Conservation (phyloP, 148 eudicot species). For the Linanthus parryae region DNA sequence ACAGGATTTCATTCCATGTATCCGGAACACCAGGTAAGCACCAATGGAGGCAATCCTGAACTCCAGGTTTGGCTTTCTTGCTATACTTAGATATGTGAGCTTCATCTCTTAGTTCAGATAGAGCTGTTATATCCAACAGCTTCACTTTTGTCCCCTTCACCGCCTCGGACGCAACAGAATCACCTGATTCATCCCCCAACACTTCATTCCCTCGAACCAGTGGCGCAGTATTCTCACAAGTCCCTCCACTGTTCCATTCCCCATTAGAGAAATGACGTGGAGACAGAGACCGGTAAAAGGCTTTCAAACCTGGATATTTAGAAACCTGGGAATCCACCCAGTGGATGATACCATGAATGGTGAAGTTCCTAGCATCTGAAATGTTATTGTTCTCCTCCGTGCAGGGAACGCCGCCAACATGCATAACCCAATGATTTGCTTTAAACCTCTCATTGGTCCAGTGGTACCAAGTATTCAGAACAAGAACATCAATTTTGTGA, state of each 20-base stretch:
- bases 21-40: conserved; percentile 70
- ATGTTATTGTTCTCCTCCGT: conserved; percentile 21
- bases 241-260: conserved; percentile 71
- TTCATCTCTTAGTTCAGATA: conserved; percentile 57
- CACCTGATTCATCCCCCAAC: conserved; percentile 28
- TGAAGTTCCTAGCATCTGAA: conserved; percentile 35
- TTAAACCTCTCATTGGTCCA: conserved; percentile 61
- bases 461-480: conserved; percentile 64
- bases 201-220: conserved; percentile 40
- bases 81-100: conserved; percentile 49
- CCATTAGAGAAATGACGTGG: conserved; percentile 67
- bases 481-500: conserved; percentile 33
- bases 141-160: conserved; percentile 45
- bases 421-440: conserved; percentile 47
- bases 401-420: conserved; percentile 38
- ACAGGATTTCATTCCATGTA: conserved; percentile 62
- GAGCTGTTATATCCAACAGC: conserved; percentile 52
- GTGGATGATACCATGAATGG: conserved; percentile 36
- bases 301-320: conserved; percentile 37
- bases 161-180: conserved; percentile 33
- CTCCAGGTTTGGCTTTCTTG: conserved; percentile 31
- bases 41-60: conserved; percentile 67
- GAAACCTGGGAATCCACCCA: conserved; percentile 55
- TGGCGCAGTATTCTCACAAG: conserved; percentile 50
- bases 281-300: conserved; percentile 49